These are phyloP conservation scores for Fusarium graminum DNA, from an alignment of 2,329 filamentous ascomycete genomes.

Conservation along the genomic window DNA sequence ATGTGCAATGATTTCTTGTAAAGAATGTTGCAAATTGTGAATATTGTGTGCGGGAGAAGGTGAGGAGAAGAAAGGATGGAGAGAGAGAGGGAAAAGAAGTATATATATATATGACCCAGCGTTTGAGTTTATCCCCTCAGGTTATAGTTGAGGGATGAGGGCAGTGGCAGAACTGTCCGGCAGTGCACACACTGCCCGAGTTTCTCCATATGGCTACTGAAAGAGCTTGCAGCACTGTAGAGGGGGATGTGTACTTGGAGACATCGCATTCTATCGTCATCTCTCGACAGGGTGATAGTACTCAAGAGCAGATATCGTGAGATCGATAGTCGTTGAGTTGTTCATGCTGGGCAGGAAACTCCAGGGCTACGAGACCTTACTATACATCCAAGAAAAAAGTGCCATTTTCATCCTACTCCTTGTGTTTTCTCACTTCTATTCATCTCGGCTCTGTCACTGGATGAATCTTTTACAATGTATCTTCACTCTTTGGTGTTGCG, in stretches of 20 bases:
- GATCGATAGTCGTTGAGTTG: constrained; percentile 11
- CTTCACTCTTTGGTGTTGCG: constrained; percentile 14
- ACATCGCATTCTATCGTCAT: neutral
- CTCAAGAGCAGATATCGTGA: constrained; percentile 13
- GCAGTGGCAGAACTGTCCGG: neutral
- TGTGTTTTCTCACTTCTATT: neutral
- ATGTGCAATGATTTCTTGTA: too few species aligned
- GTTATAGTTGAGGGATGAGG: too few species aligned
- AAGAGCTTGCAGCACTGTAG: neutral
- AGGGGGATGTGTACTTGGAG: neutral
- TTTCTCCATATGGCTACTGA: neutral
- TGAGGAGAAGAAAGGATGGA: constrained; percentile 8
- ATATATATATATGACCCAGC: neutral
- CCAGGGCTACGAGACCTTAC: constrained; percentile 11
- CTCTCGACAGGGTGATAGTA: neutral
- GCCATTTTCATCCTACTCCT: neutral
- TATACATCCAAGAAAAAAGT: constrained; percentile 3
- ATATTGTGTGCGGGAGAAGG: too few species aligned
- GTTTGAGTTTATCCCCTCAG: neutral
- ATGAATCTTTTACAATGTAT: neutral
- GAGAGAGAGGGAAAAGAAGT: neutral
- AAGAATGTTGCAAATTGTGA: too few species aligned
- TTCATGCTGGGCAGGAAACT: neutral
- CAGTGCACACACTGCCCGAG: too few species aligned
- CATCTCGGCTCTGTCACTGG: neutral